phyloP scores from a whole-genome alignment of 2,329 filamentous ascomycete genomes.

The Aspergillus nomiae region DNA sequence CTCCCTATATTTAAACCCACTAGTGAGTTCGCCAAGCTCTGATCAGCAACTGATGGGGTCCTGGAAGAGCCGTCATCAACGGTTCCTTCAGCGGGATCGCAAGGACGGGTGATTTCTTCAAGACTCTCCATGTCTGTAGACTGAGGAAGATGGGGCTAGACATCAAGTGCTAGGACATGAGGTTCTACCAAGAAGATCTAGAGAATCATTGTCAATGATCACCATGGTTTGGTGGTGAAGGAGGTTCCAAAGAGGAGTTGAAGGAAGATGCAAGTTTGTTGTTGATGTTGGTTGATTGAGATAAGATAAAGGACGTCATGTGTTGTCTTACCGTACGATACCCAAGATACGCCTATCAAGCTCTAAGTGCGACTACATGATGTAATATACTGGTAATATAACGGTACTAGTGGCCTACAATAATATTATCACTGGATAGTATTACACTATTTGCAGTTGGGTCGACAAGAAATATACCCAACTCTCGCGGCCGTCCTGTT shows the following conservation, averaged over 20 bases:
- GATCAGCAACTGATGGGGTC: constrained; percentile 20
- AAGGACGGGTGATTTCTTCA: constrained; percentile 35
- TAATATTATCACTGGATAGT: no score
- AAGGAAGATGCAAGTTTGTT: background rate
- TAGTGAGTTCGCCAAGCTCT: constrained; percentile 15
- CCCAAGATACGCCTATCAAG: background rate
- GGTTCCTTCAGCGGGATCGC: constrained; percentile 26
- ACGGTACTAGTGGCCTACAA: no score
- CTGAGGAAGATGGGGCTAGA: background rate
- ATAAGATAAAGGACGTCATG: constrained; percentile 1
- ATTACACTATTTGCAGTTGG: no score
- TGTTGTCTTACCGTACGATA: background rate
- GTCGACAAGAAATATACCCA: no score
- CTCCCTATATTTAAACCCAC: constrained; percentile 9
- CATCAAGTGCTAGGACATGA: background rate
- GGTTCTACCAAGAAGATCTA: constrained; percentile 3
- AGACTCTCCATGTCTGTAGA: constrained; percentile 40
- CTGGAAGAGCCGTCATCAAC: constrained; percentile 23
- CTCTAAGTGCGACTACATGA: no score
- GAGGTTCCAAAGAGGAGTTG: background rate
- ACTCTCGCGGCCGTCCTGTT: no score
- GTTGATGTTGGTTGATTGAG: background rate
- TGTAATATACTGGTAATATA: no score
- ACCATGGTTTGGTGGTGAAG: constrained; percentile 4
- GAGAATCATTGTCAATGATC: background rate